Base-by-base conservation (phyloP, 305 asterid species). In the Fraxinus nigra region DNA sequence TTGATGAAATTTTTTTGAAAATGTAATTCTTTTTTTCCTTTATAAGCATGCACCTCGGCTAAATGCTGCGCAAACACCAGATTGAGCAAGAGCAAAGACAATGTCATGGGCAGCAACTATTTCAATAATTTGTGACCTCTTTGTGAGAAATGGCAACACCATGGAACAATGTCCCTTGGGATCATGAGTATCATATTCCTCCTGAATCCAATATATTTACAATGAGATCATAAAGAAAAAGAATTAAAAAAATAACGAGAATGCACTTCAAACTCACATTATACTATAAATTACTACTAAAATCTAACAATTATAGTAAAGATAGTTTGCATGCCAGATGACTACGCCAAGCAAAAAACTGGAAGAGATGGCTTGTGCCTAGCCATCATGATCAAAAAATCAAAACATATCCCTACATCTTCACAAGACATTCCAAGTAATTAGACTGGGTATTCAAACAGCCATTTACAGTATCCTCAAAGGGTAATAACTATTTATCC, bases 31-130 rank as follows among this genome's bases (percentile, higher is more conserved):
- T 48, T 48, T 48, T 14, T 48, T 48, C 20, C 59, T 48, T 48
- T 48, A 48, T 14, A 16, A 14, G 59, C 59, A 48, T 22, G 32
- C 26, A 94, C 98, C 99, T 89, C 98, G 92, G 84, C 97, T 93
- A 88, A 94, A 96, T 76, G 99, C 98, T 69, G 98, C 99, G 89
- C 98, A 96, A n/a, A 96, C 92, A 84, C 99, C 99, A 82, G 98
- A 96, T 78, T 96, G 98, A n/a, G 98, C 98, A 81, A 94, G 99
- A 69, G 99, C 98, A 91, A 96, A 96, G 83, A 96, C 98, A 43
- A 96, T 93, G 86, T 96, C 98, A 82, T 93, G 97, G 35, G 99
- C 98, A 86, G 97, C 98, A 77, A 96, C 99, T 83, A 96, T 93
- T 85, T 96, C 99, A 80, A 94, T 93, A 38, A 96, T 92, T 84